These are phyloP conservation scores for Botryotinia narcissicola DNA, from an alignment of 2,329 filamentous ascomycete species.

Conservation along the genomic window DNA sequence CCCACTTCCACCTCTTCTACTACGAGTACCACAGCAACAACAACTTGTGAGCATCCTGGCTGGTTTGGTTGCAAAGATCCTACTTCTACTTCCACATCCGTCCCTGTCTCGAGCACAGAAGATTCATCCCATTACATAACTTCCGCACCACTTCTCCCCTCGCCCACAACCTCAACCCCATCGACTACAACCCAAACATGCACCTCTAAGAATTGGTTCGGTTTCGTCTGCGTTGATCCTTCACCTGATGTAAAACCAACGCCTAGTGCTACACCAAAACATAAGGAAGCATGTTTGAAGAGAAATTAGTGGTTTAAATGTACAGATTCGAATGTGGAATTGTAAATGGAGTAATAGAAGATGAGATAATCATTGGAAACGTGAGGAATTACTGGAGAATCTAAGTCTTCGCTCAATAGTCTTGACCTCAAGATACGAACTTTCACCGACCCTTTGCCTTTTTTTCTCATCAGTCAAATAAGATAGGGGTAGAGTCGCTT, in stretches of 20 bases:
- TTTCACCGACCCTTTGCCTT: neutral
- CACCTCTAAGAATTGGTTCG: constrained; percentile 35
- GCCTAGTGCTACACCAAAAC: constrained; percentile 17
- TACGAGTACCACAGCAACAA: constrained; percentile 28
- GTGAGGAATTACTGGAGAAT: neutral
- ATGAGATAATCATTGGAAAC: neutral
- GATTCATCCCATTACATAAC: constrained; percentile 40
- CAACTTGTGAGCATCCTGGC: constrained; percentile 43
- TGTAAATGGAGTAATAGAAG: neutral
- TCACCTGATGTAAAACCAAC: constrained; percentile 28
- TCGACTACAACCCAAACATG: constrained; percentile 31
- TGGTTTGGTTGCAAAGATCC: constrained; percentile 51
- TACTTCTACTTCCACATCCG: constrained; percentile 41
- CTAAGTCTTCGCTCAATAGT: neutral
- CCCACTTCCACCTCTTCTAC: constrained; percentile 14
- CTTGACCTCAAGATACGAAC: neutral
- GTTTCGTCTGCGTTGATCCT: constrained; percentile 35
- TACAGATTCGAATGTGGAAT: constrained; percentile 29
- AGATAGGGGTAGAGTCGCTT: neutral
- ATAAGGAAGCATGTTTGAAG: constrained; percentile 29
- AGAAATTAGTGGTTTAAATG: constrained; percentile 35
- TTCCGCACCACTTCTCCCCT: constrained; percentile 36
- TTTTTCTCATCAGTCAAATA: neutral
- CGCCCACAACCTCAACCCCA: constrained; percentile 23
- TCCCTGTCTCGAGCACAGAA: constrained; percentile 23